Base-by-base conservation (phyloP, 345 rosid species). In the Odontarrhena argentea region DNA sequence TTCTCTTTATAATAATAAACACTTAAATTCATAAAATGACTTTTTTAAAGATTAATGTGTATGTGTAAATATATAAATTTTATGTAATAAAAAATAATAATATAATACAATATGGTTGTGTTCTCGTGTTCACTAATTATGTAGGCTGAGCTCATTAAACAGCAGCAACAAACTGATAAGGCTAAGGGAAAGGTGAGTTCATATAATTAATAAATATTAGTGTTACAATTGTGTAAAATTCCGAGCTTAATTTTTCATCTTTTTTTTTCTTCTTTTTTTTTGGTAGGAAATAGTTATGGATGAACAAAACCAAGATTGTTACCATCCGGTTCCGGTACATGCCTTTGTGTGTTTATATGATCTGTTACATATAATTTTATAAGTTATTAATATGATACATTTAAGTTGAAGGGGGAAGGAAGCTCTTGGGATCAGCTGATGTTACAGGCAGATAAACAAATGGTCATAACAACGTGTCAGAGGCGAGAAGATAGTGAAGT, bases 391-490 rank as follows among this genome's bases (percentile, higher is more conserved):
- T 32, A 28, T 4, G 3, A 0, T 28, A 28, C 5, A 36, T 15
- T 24, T 58, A 3, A 25, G 15, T 25, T 26, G 3, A 53, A 66
- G 44, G 54, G 13, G n/a, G 50, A 68, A 59, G 66, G 66, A 49
- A 49, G 52, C 44, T 40, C 44, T 50, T 58, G 66, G 66, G 60
- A 69, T 42, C 59, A 68, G 36, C 51, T 69, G 55, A 66, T 55
- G 65, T 43, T 58, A 36, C 66, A 69, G 36, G 63, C 66, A 41
- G 66, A 69, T 43, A 69, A 35, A 49, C 74, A 41, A 43, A 50
- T 60, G 45, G n/a, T 42, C 52, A 44, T 44, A 7, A 40, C 51
- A 7, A 40, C 51, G 14, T 43, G 54, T 60, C 67, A 42, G 24
- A 44, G 18, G 18, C 28, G 52, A 43, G 61, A 28, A 60, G 40